Conservation (phyloP, 2,329 filamentous ascomycete genomes). For the Pseudogymnoascus pannorum region DNA sequence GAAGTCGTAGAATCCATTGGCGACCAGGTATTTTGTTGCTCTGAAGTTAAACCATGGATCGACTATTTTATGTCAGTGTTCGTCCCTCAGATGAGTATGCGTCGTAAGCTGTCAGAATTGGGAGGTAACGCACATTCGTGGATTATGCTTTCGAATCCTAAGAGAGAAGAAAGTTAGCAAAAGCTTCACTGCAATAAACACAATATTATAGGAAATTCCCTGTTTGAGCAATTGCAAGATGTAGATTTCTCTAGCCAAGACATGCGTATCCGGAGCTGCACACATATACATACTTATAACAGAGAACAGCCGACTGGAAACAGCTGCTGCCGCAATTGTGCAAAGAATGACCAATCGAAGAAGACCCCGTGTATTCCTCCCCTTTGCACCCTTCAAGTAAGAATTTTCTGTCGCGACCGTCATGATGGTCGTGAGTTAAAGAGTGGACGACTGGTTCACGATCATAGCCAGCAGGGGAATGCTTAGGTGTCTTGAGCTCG, state of each 20-base stretch:
- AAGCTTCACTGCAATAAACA: slow-evolving; percentile 8
- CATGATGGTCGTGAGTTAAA: slow-evolving; percentile 29
- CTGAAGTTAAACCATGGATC: slow-evolving; percentile 99
- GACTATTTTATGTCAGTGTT: slow-evolving; percentile 50
- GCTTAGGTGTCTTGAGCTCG: slow-evolving; percentile 27
- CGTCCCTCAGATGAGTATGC: slow-evolving; percentile 19
- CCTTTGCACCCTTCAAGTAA: slow-evolving; percentile 69
- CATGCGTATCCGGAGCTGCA: slow-evolving; percentile 12
- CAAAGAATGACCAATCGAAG: slow-evolving; percentile 83
- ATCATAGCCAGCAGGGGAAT: slow-evolving; percentile 14
- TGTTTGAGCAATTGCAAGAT: not conserved
- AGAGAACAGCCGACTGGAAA: slow-evolving; percentile 92
- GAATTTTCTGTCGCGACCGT: slow-evolving; percentile 32
- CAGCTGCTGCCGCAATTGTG: slow-evolving; percentile 83
- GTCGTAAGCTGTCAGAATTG: slow-evolving; percentile 3
- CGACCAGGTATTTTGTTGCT: slow-evolving; percentile 93
- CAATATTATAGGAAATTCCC: not conserved
- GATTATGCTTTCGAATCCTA: slow-evolving; percentile 97
- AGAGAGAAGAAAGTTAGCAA: slow-evolving; percentile 27
- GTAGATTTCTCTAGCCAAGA: slow-evolving; percentile 6
- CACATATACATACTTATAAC: slow-evolving; percentile 72
- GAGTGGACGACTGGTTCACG: slow-evolving; percentile 10
- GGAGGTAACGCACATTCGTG: slow-evolving; percentile 77
- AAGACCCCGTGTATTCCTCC: slow-evolving; percentile 74
- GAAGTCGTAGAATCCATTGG: slow-evolving; percentile 96